Evolutionary conservation across 768 basidiomycete genomes (phyloP).

Genomic region (Hericium erinaceus): DNA sequence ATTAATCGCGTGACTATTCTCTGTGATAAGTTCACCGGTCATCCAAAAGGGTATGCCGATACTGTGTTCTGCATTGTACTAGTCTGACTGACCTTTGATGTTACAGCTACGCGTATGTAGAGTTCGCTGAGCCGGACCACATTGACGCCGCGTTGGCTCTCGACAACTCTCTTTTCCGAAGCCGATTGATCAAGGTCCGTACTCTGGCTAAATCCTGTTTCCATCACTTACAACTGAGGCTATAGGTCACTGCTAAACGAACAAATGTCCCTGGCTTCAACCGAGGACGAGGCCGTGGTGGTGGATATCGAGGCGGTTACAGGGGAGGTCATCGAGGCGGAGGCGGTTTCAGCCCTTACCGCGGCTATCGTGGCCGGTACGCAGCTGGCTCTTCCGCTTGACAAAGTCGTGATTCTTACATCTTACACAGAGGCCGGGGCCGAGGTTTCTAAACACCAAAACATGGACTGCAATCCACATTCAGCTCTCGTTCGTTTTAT

Average conservation of each 20-base stretch:
- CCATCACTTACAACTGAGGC: neutral
- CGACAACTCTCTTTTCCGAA: conserved; percentile 94
- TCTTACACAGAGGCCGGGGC: conserved; percentile 49
- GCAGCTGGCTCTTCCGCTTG: conserved; percentile 14
- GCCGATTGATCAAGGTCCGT: conserved; percentile 82
- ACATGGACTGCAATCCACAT: conserved; percentile 15
- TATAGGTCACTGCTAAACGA: conserved; percentile 86
- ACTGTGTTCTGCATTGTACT: conserved; percentile 1
- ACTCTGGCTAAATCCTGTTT: neutral
- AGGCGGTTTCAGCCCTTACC: conserved; percentile 54
- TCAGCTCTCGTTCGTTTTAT: neutral
- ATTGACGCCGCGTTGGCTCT: conserved; percentile 87
- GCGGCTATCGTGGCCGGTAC: conserved; percentile 64
- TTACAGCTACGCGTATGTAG: conserved; percentile 90
- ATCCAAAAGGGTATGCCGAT: conserved; percentile 83
- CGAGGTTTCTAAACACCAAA: conserved; percentile 48
- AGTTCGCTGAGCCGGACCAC: conserved; percentile 89
- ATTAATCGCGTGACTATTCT: conserved; percentile 99
- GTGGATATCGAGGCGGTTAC: conserved; percentile 36
- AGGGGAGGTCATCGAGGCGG: conserved; percentile 56
- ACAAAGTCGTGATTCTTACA: neutral
- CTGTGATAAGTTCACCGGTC: conserved; percentile 99
- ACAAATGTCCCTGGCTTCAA: conserved; percentile 94
- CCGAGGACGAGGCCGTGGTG: conserved; percentile 70
- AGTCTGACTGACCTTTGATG: conserved; percentile 2